A percentile compares a stretch with the other conserved stretches of the same genome.
Evolutionary conservation across 192 early-diverging fungal species (phyloP).

Genomic region (Dissophora ornata): DNA sequence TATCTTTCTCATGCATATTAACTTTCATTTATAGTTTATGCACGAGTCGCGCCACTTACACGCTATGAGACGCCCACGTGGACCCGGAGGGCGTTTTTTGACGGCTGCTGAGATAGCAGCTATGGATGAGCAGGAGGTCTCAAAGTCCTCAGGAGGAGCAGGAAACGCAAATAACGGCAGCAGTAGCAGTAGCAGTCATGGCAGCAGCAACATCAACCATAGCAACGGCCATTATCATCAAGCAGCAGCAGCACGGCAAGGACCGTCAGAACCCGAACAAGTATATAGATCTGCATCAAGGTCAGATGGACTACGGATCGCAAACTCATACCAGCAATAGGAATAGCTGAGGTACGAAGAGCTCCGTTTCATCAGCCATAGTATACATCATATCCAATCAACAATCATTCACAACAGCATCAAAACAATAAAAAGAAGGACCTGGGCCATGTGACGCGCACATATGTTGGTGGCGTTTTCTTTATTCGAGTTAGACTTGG

Average conservation of each 20-base stretch:
- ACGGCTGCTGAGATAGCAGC: slow-evolving; percentile 59
- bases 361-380: no score
- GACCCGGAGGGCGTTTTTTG: slow-evolving; percentile 96
- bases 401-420: no score
- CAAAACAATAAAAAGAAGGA: no score
- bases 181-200: slow-evolving; percentile 9
- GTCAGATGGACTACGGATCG: background rate
- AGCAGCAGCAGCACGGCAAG: background rate
- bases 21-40: slow-evolving; percentile 75
- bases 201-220: slow-evolving; percentile 17
- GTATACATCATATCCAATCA: no score
- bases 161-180: slow-evolving; percentile 1
- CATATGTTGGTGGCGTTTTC: no score
- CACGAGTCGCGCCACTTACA: slow-evolving; percentile 98
- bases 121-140: slow-evolving; percentile 28
- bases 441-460: no score
- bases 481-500: no score
- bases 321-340: background rate
- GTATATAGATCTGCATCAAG: background rate
- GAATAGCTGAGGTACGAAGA: background rate
- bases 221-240: slow-evolving; percentile 1
- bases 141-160: background rate
- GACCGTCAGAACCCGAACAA: background rate
- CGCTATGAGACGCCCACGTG: slow-evolving; percentile 95
- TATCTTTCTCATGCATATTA: slow-evolving; percentile 10